Base-by-base conservation (phyloP, 2,329 filamentous ascomycete genomes). In the Diaporthe ilicicola region DNA sequence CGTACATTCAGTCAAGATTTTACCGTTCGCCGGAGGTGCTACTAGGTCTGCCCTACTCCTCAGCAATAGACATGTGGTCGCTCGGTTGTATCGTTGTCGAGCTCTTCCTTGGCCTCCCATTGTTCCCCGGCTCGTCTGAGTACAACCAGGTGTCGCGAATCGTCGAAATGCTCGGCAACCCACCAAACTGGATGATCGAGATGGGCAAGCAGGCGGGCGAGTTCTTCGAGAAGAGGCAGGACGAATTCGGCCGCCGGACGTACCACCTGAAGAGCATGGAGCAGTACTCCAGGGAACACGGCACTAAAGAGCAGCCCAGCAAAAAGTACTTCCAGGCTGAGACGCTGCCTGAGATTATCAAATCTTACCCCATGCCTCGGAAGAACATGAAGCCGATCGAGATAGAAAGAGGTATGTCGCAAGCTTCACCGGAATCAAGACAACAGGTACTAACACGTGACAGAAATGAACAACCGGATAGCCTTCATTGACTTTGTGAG, bases 31-130 rank as follows among this genome's bases (percentile, higher is more conserved):
- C 96, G 1, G 96, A 99, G 81, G 96, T 99, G 15, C 83, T 99
- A 46, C 86, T 99, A n/a, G 96, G 96, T 4, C 84, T 99, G 59
- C 96, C 96, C 72, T 99, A 99, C 81, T 98, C 96, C 17, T 98
- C 96, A 5, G 96, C 96, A 53, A 99, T 99, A 78, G 96, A 99
- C 79, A 99, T 99, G 95, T 99, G 96, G 96, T 99, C 96, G 5
- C 85, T 99, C 54, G 96, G 96, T 67, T 99, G 96, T 82, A 99
- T 99, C 75, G 95, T 99, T 19, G 96, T 99, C 29, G 96, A 99
- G 82, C 87, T 99, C 22, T 99, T 99, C 86, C 87, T 99, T 1
- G 96, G 96, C 55, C 86, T 99, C 62, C 96, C 96, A 1, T 83
- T 99, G 2, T 99, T 99, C 81, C 96, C 96, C 9, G 96, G 96